A percentile compares a stretch with the other conserved stretches of the same genome.
phyloP scores from a whole-genome alignment of 2,329 filamentous ascomycete genomes.

The Aspergillus sclerotialis region DNA sequence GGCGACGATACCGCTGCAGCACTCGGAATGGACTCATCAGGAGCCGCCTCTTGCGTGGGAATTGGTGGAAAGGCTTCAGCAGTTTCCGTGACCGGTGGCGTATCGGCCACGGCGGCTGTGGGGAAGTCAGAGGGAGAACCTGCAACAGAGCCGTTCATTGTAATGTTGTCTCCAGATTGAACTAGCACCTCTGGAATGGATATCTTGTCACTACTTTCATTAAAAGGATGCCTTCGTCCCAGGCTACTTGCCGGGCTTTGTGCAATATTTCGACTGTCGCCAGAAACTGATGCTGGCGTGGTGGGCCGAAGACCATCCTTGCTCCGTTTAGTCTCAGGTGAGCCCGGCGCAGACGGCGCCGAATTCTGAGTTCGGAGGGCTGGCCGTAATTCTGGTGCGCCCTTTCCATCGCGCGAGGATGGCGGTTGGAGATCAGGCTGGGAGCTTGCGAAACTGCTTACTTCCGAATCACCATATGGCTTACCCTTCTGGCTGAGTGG shows the following conservation, averaged over 20 bases:
- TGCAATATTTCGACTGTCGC: constrained; percentile 13
- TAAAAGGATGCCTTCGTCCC: constrained; percentile 21
- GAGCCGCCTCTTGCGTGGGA: constrained; percentile 4
- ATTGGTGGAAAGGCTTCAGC: constrained; percentile 4
- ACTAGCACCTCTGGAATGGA: constrained; percentile 28
- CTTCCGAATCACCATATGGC: constrained; percentile 12
- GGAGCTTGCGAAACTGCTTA: constrained; percentile 11
- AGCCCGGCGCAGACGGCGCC: constrained; percentile 11
- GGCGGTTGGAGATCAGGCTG: constrained; percentile 17
- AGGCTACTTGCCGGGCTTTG: constrained; percentile 19
- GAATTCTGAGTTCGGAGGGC: constrained; percentile 12
- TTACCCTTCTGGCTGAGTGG: constrained; percentile 7
- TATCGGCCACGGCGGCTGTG: constrained; percentile 4
- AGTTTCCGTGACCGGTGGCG: constrained; percentile 4
- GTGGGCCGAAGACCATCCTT: constrained; percentile 23
- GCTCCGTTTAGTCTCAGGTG: constrained; percentile 13
- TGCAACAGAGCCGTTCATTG: constrained; percentile 9
- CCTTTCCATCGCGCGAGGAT: constrained; percentile 22
- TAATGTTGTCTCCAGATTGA: constrained; percentile 25
- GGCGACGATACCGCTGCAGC: constrained; percentile 7
- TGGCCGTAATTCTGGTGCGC: constrained; percentile 12
- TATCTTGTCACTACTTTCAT: constrained; percentile 23
- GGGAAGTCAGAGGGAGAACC: constrained; percentile 12
- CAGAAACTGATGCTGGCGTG: constrained; percentile 21
- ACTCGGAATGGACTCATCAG: constrained; percentile 7